Percentiles rank a stretch among this genome's conserved stretches.
Conservation (phyloP, 2,329 filamentous ascomycete species). For the Colletotrichum sp. region DNA sequence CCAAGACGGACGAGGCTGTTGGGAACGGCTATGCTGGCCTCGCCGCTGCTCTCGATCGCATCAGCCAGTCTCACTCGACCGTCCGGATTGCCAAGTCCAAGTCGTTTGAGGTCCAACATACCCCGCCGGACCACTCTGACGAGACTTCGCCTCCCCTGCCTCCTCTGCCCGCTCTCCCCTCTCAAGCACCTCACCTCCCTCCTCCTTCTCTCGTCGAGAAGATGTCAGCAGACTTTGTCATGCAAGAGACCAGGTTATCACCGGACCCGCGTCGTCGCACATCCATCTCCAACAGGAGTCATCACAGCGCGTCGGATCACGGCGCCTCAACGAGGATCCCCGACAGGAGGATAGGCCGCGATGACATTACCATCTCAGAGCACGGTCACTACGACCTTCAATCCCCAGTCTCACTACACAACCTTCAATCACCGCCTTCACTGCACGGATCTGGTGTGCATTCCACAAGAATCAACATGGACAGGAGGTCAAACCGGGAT, state of each 20-base stretch:
- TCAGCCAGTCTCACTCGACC: constrained; percentile 36
- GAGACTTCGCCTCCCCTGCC: background rate
- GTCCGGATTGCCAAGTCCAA: constrained; percentile 31
- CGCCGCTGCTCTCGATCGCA: constrained; percentile 65
- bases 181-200: constrained; percentile 23
- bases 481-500: background rate
- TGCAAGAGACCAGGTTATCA: constrained; percentile 18
- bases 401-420: background rate
- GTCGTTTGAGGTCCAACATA: constrained; percentile 27
- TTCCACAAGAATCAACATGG: background rate
- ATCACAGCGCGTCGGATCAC: constrained; percentile 16
- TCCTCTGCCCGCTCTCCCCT: constrained; percentile 4
- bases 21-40: constrained; percentile 73
- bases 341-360: constrained; percentile 13
- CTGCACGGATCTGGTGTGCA: background rate
- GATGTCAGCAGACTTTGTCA: constrained; percentile 18
- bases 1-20: constrained; percentile 62
- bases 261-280: constrained; percentile 24
- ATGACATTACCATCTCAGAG: constrained; percentile 20
- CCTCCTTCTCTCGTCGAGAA: constrained; percentile 21
- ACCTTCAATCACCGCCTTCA: background rate
- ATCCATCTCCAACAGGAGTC: constrained; percentile 29
- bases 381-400: constrained; percentile 21
- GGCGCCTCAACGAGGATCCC: constrained; percentile 14
- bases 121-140: background rate